Evolutionary conservation across 106 monocot genomes (phyloP), one percentile per base, ranked within the genome.

Genomic region (Allium sativum): DNA sequence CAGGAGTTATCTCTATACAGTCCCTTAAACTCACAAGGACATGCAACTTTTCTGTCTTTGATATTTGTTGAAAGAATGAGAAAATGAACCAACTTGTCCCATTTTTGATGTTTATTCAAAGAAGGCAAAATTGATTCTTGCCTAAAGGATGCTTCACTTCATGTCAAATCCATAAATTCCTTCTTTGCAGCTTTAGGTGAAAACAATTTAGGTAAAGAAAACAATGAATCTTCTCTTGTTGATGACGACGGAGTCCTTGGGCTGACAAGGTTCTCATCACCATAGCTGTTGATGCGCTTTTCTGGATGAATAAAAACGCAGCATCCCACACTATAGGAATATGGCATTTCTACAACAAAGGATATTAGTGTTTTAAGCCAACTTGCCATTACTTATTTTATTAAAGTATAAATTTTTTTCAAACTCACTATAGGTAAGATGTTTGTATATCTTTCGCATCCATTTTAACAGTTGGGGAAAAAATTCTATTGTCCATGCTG

Each of bases 21-120:
- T 12, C 61, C 68, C 41, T 52, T 51, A 54, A 92, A 84, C 47
- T 69, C 70, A 60, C 11, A 42, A 6, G 93, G 93, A 69, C 93
- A 77, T 22, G 87, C 51, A n/a, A 88, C 88, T 52, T 80, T 74
- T 13, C 88, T 84, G 88, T 76, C 77, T 88, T 47, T 79, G 71
- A 43, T 20, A 21, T 55, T 16, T 47, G 44, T 31, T 31, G 31
- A 5, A 31, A 1, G 31, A 31, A 31, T 2, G 31, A 0, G 31
- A 31, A 31, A 31, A 31, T 2, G 31, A 31, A 31, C 5, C 31
- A 31, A 31, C 31, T 50, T 50, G 48, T 12, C 48, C 48, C 48
- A 50, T 50, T 7, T 11, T 50, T 50, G 48, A 50, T 11, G 3
- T 50, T 50, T 50, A 15, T 65, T 59, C 11, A 57, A 18, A 3